A percentile compares a stretch with the other conserved stretches of the same genome.
phyloP scores from a whole-genome alignment of 768 basidiomycete genomes.

The Rhizopogon vinicolor region DNA sequence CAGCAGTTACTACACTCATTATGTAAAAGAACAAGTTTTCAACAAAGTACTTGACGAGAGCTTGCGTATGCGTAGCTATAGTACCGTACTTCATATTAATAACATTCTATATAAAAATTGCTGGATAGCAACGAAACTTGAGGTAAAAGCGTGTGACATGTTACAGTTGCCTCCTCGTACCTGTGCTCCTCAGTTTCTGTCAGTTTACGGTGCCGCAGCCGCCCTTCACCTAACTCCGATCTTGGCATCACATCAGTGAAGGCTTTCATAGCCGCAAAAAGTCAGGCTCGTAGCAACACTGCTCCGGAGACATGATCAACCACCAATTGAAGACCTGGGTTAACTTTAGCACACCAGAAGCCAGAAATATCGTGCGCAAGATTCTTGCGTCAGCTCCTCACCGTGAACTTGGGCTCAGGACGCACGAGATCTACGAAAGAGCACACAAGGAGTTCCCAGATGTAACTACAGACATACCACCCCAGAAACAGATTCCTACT shows the following conservation, averaged over 20 bases:
- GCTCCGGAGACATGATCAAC: neutral
- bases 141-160: too few species aligned
- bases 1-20: too few species aligned
- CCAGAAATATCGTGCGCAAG: constrained; percentile 6
- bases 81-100: too few species aligned
- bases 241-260: neutral
- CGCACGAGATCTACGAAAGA: constrained; percentile 13
- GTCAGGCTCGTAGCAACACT: neutral
- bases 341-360: constrained; percentile 3
- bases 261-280: neutral
- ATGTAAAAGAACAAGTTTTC: too few species aligned
- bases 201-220: neutral
- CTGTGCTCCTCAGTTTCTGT: too few species aligned
- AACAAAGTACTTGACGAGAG: too few species aligned
- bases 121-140: too few species aligned
- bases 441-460: constrained; percentile 5
- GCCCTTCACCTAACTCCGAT: too few species aligned
- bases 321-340: constrained; percentile 2
- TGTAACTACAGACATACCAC: neutral
- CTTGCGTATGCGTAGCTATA: too few species aligned
- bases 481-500: neutral
- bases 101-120: too few species aligned
- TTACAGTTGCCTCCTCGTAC: neutral
- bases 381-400: constrained; percentile 2
- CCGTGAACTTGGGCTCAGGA: constrained; percentile 6